Evolutionary conservation across 805 yeast species (phyloP), one percentile per base, ranked within the genome.

Genomic region (Ogataea corticis): DNA sequence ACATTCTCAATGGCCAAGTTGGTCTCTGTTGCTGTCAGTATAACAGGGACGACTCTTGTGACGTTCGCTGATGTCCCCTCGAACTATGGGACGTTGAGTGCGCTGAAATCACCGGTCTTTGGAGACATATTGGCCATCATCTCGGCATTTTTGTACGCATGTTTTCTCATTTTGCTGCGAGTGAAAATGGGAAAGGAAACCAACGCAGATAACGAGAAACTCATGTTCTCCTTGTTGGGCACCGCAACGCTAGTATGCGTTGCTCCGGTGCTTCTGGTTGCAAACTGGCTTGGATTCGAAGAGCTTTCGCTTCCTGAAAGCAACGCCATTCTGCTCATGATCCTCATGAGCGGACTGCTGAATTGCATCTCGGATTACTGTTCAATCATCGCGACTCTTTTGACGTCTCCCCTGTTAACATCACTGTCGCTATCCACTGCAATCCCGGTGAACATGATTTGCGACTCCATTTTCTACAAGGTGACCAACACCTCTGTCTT

Each of bases 351-450:
- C 46, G 78, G 80, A 0, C 51, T 75, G 3, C 66, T 75, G 30
- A 71, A 77, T 9, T 72, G 73, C 15, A 55, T 74, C 6, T 76
- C 81, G 0, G 83, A 78, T 51, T 78, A 71, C 49, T 66, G 69
- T 28, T 72, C 78, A 1, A 69, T 77, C n/a, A 54, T 76, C 12
- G 80, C 82, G 7, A 69, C 76, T 65, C 57, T 78, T 16, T 63
- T 77, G 32, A 78, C 82, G 1, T 75, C 80, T 38, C 83, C 83
- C 0, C 66, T 78, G 45, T 70, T 77, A 13, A 72, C 79, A 2
- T 68, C 81, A 3, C 62, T 78, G 31, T 75, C 81, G 3, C 59
- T 78, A 29, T 75, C 82, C 1, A 68, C 79, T 0, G 72, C 76
- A 0, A 76, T 78, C 29, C 83, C 83, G 3, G 65, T 78, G 18